Base-by-base conservation (phyloP, 495 filamentous ascomycete species). In the Penicillium coffeae region DNA sequence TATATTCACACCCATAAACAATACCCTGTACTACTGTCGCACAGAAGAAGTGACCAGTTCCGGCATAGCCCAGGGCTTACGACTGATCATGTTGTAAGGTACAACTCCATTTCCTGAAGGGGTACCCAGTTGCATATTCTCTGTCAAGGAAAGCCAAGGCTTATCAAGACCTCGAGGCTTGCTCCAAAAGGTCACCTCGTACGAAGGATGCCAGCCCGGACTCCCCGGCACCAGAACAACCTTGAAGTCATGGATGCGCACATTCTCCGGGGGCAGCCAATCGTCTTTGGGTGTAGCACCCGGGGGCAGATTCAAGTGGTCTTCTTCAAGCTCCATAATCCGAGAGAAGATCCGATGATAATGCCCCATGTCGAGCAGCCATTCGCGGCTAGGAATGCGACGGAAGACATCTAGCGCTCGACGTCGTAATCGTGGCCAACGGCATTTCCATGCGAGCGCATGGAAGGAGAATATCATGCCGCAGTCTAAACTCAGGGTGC, bases 281-380 rank as follows among this genome's bases (percentile, higher is more conserved):
- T 47, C 30, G n/a, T 59, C 42, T 2, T 42, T 34, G 3, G 37
- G 49, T 12, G 10, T 19, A 8, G 21, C 42, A 15, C 33, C 48
- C 3, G 33, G 20, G 2, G 20, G 9, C n/a, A 42, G 21, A 3
- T 47, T 13, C 0, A 50, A 32, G 7, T 38, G 12, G 1, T 8
- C 32, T 37, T 58, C 48, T 50, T 55, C 58, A 8, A 58, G n/a
- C 10, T 50, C 48, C 48, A 57, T 50, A 14, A 61, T 57, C 2
- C 48, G 51, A 2, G 33, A 45, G 19, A 52, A 58, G 12, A 62
- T 53, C 10, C 42, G 16, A 36, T 51, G 35, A 19, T 62, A 58
- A 20, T 52, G 48, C n/a, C 27, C 8, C 8, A 46, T 21, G 20
- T 46, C 33, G 16, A 52, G 40, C 5, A 52, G 30, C 42, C 42